Evolutionary conservation across 2,329 filamentous ascomycete genomes (phyloP).

Genomic region (Verruconis gallopava): DNA sequence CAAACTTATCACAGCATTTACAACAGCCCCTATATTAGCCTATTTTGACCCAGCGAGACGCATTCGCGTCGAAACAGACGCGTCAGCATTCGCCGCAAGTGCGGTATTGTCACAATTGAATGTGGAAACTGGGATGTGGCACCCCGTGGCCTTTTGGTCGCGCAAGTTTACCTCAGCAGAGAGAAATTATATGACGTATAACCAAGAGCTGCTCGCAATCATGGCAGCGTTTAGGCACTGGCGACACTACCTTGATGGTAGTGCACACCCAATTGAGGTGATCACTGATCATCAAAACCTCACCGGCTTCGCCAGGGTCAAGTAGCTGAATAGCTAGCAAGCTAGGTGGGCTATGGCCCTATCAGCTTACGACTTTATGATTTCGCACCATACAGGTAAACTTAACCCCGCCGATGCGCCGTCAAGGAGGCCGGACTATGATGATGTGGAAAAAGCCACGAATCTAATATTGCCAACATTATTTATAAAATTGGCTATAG

Average conservation of each 20-base stretch:
- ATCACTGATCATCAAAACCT: neutral
- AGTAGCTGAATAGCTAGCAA: neutral
- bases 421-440: neutral
- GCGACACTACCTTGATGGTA: neutral
- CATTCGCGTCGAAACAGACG: neutral
- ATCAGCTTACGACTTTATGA: neutral
- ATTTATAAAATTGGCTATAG: neutral
- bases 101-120: neutral
- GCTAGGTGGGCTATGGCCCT: neutral
- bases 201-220: slow-evolving; percentile 21
- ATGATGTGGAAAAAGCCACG: neutral
- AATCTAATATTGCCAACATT: slow-evolving; percentile 5
- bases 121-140: neutral
- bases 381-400: neutral
- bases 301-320: neutral
- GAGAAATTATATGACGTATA: slow-evolving; percentile 19
- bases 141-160: slow-evolving; percentile 9
- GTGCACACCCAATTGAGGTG: neutral
- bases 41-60: neutral
- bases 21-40: neutral
- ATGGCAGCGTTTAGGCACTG: slow-evolving; percentile 9
- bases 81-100: neutral
- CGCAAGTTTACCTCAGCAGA: slow-evolving; percentile 14
- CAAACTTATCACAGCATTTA: neutral
- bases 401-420: neutral